Evolutionary conservation across 441 rosid genomes (phyloP), one percentile per base, ranked within the genome.

Genomic region (Pelargonium citronellum): DNA sequence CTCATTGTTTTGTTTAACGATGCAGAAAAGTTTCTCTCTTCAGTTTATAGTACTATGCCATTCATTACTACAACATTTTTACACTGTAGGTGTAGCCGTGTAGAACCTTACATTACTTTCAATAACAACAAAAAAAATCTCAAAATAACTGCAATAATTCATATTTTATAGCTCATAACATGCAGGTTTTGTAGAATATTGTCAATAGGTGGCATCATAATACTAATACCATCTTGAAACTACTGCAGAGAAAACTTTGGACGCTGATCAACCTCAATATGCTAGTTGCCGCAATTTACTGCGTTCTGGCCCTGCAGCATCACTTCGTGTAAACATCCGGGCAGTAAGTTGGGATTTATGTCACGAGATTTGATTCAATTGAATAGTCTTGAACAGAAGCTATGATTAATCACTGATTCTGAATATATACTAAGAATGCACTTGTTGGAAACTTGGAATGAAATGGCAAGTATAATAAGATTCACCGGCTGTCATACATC

Each of bases 291-390:
- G 89, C 70, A 79, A 88, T 10, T 68, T 85, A 43, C 77, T 86
- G 1, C 85, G 95, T 43, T 79, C 84, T 72, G 98, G 96, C 72
- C 95, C 95, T 34, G 95, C 95, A 66, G 86, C 83, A 63, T 85
- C 94, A 41, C 71, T 92, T 41, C 90, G 91, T 70, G 69, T 85
- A 62, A 89, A 89, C 71, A 90, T 89, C 66, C 80, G 94, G 74
- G 95, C 91, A 0, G 96, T 89, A 82, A 79, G 95, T 86, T 41
- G 55, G 39, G 60, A 58, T 19, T 19, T 24, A 58, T 58, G 30
- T 8, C 63, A 58, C 20, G 3, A 58, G 27, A 58, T 58, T 17
- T 58, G 63, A 58, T 58, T 17, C 19, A 30, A 20, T 58, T 58
- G 13, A 11, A 20, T 58, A 9, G 27, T 58, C 63, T 58, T 19